Conservation (phyloP, 768 basidiomycete genomes). For the Lactarius trivialis region DNA sequence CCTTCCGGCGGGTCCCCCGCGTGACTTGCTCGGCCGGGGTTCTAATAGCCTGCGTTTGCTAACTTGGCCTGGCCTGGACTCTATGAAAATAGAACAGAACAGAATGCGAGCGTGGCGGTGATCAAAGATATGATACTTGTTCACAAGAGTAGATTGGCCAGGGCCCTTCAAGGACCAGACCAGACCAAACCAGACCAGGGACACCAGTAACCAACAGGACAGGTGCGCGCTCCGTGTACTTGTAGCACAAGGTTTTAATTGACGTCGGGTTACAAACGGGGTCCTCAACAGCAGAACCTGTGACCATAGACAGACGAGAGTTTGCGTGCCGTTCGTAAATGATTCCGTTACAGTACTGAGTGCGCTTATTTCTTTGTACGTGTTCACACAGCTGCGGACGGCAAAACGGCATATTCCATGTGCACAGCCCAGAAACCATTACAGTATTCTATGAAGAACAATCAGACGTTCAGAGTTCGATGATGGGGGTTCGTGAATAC, state of each 20-base stretch:
- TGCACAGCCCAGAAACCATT: neutral
- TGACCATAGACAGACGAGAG: neutral
- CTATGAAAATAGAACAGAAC: neutral
- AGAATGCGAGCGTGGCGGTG: neutral
- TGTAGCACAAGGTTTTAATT: neutral
- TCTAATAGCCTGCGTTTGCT: neutral
- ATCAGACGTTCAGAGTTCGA: neutral
- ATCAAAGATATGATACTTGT: neutral
- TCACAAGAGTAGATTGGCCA: neutral
- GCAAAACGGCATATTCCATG: neutral
- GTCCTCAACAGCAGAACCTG: neutral
- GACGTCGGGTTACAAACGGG: neutral
- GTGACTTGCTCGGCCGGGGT: neutral
- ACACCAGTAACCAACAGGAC: neutral
- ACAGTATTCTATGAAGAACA: conserved; percentile 5
- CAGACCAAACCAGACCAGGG: neutral
- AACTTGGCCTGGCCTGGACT: neutral
- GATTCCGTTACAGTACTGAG: neutral
- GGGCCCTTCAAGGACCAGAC: neutral
- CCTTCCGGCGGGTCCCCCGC: neutral
- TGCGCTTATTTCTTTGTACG: neutral
- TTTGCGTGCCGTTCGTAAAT: neutral
- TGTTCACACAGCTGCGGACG: neutral
- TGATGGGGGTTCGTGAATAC: neutral
- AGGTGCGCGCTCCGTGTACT: neutral